Percentiles rank a stretch among this genome's conserved stretches.
Conservation (phyloP, 2,329 filamentous ascomycete genomes). For the Stagonosporopsis chrysanthemi region DNA sequence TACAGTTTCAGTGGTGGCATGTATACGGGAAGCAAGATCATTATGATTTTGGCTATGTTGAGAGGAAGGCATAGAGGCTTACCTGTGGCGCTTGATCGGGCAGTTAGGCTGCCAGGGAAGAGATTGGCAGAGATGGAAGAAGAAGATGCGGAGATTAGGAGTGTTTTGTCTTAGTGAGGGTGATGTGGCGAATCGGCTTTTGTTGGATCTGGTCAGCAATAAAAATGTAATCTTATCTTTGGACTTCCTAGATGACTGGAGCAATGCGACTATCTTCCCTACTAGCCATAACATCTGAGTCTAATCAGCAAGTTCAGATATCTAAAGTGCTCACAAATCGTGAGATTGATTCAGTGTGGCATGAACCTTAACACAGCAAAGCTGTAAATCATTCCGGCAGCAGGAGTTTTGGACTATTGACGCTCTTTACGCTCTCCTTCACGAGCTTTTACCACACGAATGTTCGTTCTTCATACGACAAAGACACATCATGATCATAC, state of each 20-base stretch:
- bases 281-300: conserved; percentile 3
- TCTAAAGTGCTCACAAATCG: conserved; percentile 4
- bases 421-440: no score
- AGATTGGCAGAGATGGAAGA: conserved; percentile 29
- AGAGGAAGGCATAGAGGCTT: conserved; percentile 31
- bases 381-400: conserved; percentile 1
- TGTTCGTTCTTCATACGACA: no score
- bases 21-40: conserved; percentile 31
- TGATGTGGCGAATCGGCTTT: background rate
- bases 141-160: conserved; percentile 31
- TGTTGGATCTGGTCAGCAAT: conserved; percentile 1
- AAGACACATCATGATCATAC: no score
- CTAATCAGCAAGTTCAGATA: conserved; percentile 5
- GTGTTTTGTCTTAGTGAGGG: conserved; percentile 22
- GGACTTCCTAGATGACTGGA: background rate
- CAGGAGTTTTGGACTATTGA: background rate
- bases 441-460: no score
- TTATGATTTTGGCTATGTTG: conserved; percentile 31
- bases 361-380: conserved; percentile 5
- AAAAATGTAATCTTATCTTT: background rate
- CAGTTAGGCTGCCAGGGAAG: conserved; percentile 30
- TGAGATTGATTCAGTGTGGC: conserved; percentile 1
- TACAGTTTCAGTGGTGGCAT: conserved; percentile 34
- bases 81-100: conserved; percentile 33
- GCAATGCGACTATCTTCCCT: conserved; percentile 7